phyloP scores from a whole-genome alignment of 2,329 filamentous ascomycete genomes.

The Ceratocystis destructans region DNA sequence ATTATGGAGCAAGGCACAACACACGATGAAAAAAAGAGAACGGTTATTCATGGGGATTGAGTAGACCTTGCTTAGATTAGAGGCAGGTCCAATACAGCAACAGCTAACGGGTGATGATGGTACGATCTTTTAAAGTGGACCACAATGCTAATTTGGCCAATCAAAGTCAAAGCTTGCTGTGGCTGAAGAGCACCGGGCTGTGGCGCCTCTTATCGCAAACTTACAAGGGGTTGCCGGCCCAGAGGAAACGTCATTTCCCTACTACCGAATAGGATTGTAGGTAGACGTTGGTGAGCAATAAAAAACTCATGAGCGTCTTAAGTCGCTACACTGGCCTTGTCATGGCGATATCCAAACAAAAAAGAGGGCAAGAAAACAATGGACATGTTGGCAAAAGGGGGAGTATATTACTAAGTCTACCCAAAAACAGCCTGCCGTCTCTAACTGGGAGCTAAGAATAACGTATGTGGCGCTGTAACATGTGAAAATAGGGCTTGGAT shows the following conservation, averaged over 20 bases:
- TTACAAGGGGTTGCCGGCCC: neutral
- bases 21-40: neutral
- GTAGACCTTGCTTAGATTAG: neutral
- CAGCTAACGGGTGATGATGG: constrained; percentile 5
- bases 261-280: neutral
- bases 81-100: neutral
- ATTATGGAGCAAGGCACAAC: neutral
- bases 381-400: too few relatives aligned
- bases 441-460: too few relatives aligned
- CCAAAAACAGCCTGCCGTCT: too few relatives aligned
- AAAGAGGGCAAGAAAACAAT: too few relatives aligned
- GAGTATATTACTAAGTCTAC: too few relatives aligned
- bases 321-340: neutral
- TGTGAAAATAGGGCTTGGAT: neutral
- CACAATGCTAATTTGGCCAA: neutral
- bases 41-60: neutral
- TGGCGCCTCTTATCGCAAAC: neutral
- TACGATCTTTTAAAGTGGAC: constrained; percentile 6
- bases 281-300: neutral
- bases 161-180: neutral
- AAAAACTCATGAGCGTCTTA: neutral
- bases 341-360: neutral
- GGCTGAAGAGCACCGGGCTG: neutral
- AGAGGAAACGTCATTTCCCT: constrained; percentile 3
- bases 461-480: neutral